phyloP scores from a whole-genome alignment of 2,329 filamentous ascomycete species.

The Pleoardoris graminearum region DNA sequence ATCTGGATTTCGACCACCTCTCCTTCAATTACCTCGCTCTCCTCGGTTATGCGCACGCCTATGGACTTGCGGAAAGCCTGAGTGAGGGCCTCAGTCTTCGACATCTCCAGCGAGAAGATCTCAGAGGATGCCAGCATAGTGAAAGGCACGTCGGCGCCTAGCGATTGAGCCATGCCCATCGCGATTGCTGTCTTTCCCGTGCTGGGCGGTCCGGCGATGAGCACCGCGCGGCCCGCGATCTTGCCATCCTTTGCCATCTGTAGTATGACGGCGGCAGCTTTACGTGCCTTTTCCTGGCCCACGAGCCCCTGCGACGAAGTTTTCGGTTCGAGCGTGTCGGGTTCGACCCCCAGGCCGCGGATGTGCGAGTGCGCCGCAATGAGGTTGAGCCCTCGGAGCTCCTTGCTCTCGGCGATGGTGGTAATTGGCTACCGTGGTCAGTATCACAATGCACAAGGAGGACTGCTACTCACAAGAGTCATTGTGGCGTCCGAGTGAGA shows the following conservation, averaged over 20 bases:
- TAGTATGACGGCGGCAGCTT: constrained; percentile 92
- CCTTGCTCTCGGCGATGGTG: constrained; percentile 92
- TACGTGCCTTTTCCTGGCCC: constrained; percentile 93
- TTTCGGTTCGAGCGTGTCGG: constrained; percentile 86
- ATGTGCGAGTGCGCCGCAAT: constrained; percentile 99
- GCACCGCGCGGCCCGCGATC: constrained; percentile 90
- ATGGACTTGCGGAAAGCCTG: constrained; percentile 99
- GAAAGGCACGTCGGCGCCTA: constrained; percentile 93
- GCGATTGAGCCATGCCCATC: constrained; percentile 97
- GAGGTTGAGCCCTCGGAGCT: constrained; percentile 94
- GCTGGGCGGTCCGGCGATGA: constrained; percentile 94
- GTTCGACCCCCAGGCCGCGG: constrained; percentile 89
- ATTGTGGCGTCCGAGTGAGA: constrained; percentile 22
- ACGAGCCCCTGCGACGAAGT: constrained; percentile 87
- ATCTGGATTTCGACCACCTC: constrained; percentile 99
- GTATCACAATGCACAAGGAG: background rate
- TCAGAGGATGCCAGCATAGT: constrained; percentile 94
- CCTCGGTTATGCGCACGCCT: constrained; percentile 96
- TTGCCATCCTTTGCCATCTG: constrained; percentile 99
- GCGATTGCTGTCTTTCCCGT: constrained; percentile 98
- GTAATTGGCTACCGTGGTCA: constrained; percentile 56
- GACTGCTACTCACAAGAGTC: constrained; percentile 34
- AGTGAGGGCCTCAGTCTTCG: constrained; percentile 95
- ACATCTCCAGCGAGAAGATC: constrained; percentile 99
- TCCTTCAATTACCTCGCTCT: constrained; percentile 98